Base-by-base conservation (phyloP, 1,284 basidiomycete species). In the Fomitopsis pinicola region DNA sequence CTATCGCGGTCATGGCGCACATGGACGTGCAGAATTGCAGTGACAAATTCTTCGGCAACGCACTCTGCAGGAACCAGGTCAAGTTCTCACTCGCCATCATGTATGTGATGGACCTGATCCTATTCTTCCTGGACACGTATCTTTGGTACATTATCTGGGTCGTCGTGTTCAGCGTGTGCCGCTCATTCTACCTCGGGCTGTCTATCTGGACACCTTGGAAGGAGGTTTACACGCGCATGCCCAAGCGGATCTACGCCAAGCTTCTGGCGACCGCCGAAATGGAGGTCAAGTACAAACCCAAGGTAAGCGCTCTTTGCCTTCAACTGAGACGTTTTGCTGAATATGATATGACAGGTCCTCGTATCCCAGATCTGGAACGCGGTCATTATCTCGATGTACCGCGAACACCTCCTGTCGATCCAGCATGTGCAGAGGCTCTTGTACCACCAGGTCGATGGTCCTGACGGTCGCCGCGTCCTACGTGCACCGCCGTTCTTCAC, bases 291-390 rank as follows among this genome's bases (percentile, higher is more conserved):
- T 98, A 97, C 79, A 97, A 97, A 78, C 95, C 95, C 61, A 98
- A 98, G 83, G 86, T 85, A 64, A 58, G 76, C 64, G n/a, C 14
- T 2, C 17, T 26, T 33, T 19, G 19, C 19, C 28, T 26, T 15
- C 3, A 10, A 48, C 38, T 35, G 15, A 36, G 5, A 1, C 14
- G 35, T 38, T 5, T 30, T 22, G 15, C 22, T 50, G 26, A 42
- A 5, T 26, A 3, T 61, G 22, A 42, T n/a, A 8, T 42, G 15
- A 46, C 42, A 86, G 84, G 95, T 98, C 56, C 85, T 98, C 38
- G 95, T 98, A 35, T 97, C 95, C 17, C 95, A 98, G 79, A 90
- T 98, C 55, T 98, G 95, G 95, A 98, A 98, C 75, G 95, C 95
- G 55, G 82, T 98, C 77, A 95, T 98, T 76, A 98, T 98, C 68